A percentile compares a stretch with the other conserved stretches of the same genome.
Conservation (phyloP, 2,329 filamentous ascomycete species). For the Fusarium veterinarium region DNA sequence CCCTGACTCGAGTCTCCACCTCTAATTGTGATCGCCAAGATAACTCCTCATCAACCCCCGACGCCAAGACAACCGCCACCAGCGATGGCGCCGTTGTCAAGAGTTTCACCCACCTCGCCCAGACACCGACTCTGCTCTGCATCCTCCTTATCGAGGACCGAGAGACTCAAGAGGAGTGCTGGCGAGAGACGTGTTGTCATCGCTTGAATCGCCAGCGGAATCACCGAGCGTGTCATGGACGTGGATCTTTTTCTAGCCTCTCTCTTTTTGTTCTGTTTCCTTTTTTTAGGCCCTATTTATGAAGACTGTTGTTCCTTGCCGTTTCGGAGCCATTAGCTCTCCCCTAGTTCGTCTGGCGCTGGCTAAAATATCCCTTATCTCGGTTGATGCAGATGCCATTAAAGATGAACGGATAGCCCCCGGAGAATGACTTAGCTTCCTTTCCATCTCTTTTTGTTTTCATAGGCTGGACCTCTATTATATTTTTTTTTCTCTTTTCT, state of each 20-base stretch:
- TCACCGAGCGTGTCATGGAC: not conserved
- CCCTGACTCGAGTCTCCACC: not conserved
- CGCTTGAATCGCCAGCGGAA: not conserved
- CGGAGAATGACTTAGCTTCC: not conserved
- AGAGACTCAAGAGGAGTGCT: not conserved
- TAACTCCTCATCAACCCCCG: slow-evolving; percentile 36
- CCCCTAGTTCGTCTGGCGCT: not conserved
- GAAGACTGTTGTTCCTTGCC: not conserved
- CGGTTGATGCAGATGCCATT: not conserved
- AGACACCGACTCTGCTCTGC: not conserved
- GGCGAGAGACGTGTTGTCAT: not conserved
- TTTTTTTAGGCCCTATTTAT: not conserved
- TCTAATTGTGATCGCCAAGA: slow-evolving; percentile 3
- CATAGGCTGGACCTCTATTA: slow-evolving; percentile 9
- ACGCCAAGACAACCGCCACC: slow-evolving; percentile 54
- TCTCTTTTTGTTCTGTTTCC: not conserved
- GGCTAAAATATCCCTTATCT: not conserved
- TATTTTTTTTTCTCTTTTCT: too few relatives aligned
- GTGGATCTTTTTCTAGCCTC: not conserved
- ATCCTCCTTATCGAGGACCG: not conserved
- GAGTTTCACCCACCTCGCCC: not conserved
- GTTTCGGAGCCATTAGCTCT: not conserved
- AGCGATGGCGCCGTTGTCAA: not conserved
- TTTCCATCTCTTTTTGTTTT: not conserved
- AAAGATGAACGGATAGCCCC: not conserved